Percentiles rank a stretch among this genome's conserved stretches.
phyloP scores from a whole-genome alignment of 768 basidiomycete genomes.

The Crepidotus variabilis region DNA sequence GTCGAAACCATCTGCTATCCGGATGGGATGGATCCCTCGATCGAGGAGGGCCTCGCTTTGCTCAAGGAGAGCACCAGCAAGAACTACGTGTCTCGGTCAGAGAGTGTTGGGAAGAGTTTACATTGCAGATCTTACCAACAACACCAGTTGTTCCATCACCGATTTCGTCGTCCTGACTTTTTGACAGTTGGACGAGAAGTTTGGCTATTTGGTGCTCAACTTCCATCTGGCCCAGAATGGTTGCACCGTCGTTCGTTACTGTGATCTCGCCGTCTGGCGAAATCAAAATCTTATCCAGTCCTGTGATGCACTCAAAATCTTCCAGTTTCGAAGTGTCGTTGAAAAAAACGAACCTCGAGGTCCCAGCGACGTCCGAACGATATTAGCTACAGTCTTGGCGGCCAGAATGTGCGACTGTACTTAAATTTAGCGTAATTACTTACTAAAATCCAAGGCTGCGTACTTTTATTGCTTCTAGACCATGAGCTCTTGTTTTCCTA shows the following conservation, averaged over 20 bases:
- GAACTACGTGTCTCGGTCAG: constrained; percentile 46
- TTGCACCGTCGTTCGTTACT: constrained; percentile 98
- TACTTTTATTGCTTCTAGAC: constrained; percentile 94
- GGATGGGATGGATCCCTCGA: constrained; percentile 97
- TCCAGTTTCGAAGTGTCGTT: no score
- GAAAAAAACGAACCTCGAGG: constrained; percentile 69
- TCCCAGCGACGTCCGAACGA: constrained; percentile 91
- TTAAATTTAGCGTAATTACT: constrained; percentile 10
- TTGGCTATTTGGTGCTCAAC: constrained; percentile 99
- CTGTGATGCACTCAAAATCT: constrained; percentile 33
- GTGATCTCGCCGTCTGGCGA: constrained; percentile 98
- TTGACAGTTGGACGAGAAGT: constrained; percentile 91
- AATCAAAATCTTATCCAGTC: constrained; percentile 92
- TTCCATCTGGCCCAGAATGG: constrained; percentile 97
- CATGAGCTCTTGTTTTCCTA: constrained; percentile 89
- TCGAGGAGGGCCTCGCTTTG: constrained; percentile 96
- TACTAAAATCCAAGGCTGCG: constrained; percentile 2
- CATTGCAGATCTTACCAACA: constrained; percentile 66
- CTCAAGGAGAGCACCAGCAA: constrained; percentile 96
- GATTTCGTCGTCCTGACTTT: constrained; percentile 99
- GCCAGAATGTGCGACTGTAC: constrained; percentile 90
- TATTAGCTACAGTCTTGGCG: constrained; percentile 89
- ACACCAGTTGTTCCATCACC: constrained; percentile 99
- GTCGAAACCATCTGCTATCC: constrained; percentile 99
- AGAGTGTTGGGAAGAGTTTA: constrained; percentile 1